Conservation (phyloP, 106 monocot species). For the Allium fistulosum region DNA sequence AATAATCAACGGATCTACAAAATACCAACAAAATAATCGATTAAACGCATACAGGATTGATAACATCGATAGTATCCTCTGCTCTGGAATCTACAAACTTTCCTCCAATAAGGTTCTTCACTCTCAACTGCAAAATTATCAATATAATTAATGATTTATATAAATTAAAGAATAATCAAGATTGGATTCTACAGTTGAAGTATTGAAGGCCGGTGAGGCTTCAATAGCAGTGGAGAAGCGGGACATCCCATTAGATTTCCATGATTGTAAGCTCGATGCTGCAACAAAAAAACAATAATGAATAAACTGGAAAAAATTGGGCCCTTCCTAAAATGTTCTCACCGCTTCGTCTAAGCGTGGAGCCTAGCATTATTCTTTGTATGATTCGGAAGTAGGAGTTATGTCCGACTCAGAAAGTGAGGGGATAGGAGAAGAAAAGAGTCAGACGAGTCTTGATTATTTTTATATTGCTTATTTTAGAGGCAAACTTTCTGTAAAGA, state of each 20-base stretch:
- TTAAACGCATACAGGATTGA: slow-evolving; percentile 65
- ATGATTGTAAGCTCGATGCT: slow-evolving; percentile 10
- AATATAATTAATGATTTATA: neutral
- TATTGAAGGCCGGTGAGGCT: slow-evolving; percentile 16
- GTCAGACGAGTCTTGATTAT: too few species aligned
- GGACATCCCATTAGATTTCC: slow-evolving; percentile 8
- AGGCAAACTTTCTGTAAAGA: too few species aligned
- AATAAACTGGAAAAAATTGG: neutral
- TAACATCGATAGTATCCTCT: slow-evolving; percentile 57
- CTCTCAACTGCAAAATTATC: slow-evolving; percentile 26
- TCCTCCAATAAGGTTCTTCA: slow-evolving; percentile 87
- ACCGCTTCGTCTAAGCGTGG: slow-evolving; percentile 12
- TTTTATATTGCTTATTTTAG: too few species aligned
- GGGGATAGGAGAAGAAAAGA: too few species aligned
- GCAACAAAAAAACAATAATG: neutral
- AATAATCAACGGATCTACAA: neutral
- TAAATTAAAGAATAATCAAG: neutral
- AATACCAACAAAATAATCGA: neutral
- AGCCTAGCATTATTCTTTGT: slow-evolving; percentile 12
- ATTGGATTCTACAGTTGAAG: slow-evolving; percentile 20
- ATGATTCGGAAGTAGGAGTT: too few species aligned
- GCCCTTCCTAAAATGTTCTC: neutral
- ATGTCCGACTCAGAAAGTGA: too few species aligned
- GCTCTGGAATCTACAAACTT: slow-evolving; percentile 75
- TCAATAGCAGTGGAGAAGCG: slow-evolving; percentile 42